Evolutionary conservation across 805 yeast genomes (phyloP).

Genomic region (Saccharomycopsis sp.): DNA sequence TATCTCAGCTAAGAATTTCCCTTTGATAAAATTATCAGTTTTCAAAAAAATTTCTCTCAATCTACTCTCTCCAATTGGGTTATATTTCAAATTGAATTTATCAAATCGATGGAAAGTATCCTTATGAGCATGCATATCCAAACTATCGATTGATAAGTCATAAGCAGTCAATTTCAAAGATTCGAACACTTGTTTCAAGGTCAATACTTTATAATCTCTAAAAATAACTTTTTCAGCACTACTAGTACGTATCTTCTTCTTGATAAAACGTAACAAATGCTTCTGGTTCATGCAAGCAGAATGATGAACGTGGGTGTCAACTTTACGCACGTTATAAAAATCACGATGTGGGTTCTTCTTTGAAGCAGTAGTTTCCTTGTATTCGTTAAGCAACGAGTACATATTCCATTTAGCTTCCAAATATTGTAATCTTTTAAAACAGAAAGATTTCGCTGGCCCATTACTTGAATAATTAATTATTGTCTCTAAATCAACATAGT

Average conservation of each 20-base stretch:
- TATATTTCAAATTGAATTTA: slow-evolving; percentile 92
- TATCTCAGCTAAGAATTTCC: slow-evolving; percentile 85
- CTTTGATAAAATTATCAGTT: slow-evolving; percentile 88
- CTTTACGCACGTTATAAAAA: slow-evolving; percentile 92
- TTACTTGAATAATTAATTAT: slow-evolving; percentile 75
- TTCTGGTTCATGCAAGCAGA: slow-evolving; percentile 99
- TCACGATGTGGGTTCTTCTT: slow-evolving; percentile 95
- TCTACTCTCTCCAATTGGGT: slow-evolving; percentile 97
- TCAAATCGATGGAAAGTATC: slow-evolving; percentile 98
- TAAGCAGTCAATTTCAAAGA: slow-evolving; percentile 89
- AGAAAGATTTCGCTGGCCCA: slow-evolving; percentile 96
- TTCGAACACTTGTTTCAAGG: slow-evolving; percentile 83
- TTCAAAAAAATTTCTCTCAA: slow-evolving; percentile 91
- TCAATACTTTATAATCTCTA: slow-evolving; percentile 85
- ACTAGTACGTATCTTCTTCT: slow-evolving; percentile 81
- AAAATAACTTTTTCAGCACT: slow-evolving; percentile 87
- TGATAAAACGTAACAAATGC: slow-evolving; percentile 88
- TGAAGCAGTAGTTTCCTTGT: slow-evolving; percentile 84
- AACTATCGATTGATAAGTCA: slow-evolving; percentile 90
- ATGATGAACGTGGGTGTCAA: slow-evolving; percentile 98
- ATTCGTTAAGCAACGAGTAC: slow-evolving; percentile 81
- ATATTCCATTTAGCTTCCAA: slow-evolving; percentile 96
- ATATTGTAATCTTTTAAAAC: slow-evolving; percentile 87
- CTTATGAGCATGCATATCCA: slow-evolving; percentile 99
- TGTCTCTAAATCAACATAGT: slow-evolving; percentile 73